Evolutionary conservation across 2,329 filamentous ascomycete genomes (phyloP).

Genomic region (Apiospora saccharicola): DNA sequence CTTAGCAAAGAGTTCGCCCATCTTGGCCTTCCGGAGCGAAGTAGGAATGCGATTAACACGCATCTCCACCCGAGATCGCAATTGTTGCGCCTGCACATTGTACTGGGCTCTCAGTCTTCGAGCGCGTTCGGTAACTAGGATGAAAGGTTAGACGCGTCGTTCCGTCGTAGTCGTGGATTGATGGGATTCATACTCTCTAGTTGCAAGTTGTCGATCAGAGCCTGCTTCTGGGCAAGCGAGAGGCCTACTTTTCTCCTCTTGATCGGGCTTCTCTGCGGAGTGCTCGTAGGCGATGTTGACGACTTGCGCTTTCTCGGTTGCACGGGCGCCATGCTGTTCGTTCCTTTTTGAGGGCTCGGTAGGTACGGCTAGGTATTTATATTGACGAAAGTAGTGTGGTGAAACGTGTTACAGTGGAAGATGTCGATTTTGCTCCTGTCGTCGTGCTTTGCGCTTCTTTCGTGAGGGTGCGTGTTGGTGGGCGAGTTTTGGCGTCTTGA

Average conservation of each 20-base stretch:
- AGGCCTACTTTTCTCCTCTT: slow-evolving; percentile 69
- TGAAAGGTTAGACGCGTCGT: slow-evolving; percentile 10
- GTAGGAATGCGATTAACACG: slow-evolving; percentile 91
- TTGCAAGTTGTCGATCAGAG: slow-evolving; percentile 87
- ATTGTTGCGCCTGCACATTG: slow-evolving; percentile 83
- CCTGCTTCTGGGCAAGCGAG: slow-evolving; percentile 79
- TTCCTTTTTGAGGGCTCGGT: background rate
- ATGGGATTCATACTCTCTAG: slow-evolving; percentile 73
- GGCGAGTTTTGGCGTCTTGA: slow-evolving; percentile 8
- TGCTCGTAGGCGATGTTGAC: slow-evolving; percentile 45
- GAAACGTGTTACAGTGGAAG: background rate
- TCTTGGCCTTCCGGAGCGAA: slow-evolving; percentile 78
- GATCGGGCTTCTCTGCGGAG: slow-evolving; percentile 63
- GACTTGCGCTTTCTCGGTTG: slow-evolving; percentile 57
- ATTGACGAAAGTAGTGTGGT: background rate
- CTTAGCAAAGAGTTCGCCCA: slow-evolving; percentile 76
- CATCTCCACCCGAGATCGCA: slow-evolving; percentile 87
- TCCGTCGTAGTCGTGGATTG: background rate
- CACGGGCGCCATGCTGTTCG: slow-evolving; percentile 54
- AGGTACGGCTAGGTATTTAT: background rate
- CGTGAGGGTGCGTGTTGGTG: slow-evolving; percentile 35
- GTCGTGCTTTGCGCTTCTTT: background rate
- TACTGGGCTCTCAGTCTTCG: slow-evolving; percentile 90
- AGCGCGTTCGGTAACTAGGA: slow-evolving; percentile 50
- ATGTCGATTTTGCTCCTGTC: background rate